Evolutionary conservation across 805 yeast species (phyloP).

Genomic region (Yarrowia porcina): DNA sequence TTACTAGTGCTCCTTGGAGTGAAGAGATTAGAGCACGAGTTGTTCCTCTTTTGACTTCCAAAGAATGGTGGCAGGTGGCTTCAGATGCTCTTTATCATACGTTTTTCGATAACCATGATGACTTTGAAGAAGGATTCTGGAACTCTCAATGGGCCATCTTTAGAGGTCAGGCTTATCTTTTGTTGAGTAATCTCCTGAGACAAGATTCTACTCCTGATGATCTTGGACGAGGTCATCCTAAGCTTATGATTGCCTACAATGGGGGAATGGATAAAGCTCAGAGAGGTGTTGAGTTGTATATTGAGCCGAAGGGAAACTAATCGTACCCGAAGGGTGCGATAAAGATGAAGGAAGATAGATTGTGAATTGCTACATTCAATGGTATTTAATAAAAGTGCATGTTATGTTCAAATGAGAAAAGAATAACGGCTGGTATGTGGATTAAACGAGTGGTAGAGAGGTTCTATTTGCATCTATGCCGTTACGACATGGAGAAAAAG

Average conservation of each 20-base stretch:
- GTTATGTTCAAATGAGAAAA: too few species aligned
- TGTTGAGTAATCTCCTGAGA: background rate
- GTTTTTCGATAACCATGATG: conserved; percentile 10
- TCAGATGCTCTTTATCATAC: conserved; percentile 15
- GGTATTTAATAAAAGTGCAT: background rate
- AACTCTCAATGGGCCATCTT: conserved; percentile 21
- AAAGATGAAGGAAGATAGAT: too few species aligned
- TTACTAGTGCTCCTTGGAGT: background rate
- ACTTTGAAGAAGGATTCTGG: conserved; percentile 18
- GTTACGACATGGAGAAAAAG: too few species aligned
- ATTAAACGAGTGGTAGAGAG: too few species aligned
- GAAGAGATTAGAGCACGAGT: background rate
- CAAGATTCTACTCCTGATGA: background rate
- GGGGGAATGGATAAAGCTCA: conserved; percentile 15
- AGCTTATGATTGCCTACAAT: conserved; percentile 4
- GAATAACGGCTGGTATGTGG: too few species aligned
- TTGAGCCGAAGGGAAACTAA: conserved; percentile 8
- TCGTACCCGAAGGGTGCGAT: too few species aligned
- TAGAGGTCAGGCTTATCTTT: conserved; percentile 13
- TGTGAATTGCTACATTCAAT: background rate
- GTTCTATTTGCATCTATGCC: too few species aligned
- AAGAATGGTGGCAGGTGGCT: conserved; percentile 6
- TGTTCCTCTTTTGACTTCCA: conserved; percentile 8
- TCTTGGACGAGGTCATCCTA: background rate
- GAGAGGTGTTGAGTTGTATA: conserved; percentile 12